phyloP scores from a whole-genome alignment of 106 monocot genomes.

The Allium sativum region DNA sequence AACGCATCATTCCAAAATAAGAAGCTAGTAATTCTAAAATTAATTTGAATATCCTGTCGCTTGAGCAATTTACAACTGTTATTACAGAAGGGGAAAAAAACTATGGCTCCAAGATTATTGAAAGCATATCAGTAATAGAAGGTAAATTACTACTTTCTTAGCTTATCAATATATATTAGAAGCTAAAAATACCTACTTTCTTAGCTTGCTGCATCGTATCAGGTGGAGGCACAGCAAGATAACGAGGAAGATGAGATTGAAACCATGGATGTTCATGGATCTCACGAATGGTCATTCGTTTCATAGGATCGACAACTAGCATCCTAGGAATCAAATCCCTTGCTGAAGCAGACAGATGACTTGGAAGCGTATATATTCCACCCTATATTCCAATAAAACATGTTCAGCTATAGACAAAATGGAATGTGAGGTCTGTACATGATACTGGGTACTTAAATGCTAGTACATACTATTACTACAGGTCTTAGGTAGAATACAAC shows the following conservation, averaged over 20 bases:
- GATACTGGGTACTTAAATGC: neutral
- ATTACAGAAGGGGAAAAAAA: too few relatives aligned
- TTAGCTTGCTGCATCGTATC: slow-evolving; percentile 45
- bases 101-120: too few relatives aligned
- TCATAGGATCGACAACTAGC: slow-evolving; percentile 54
- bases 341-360: slow-evolving; percentile 41
- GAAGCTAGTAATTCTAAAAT: too few relatives aligned
- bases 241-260: slow-evolving; percentile 37
- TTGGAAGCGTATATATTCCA: slow-evolving; percentile 59
- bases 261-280: slow-evolving; percentile 56
- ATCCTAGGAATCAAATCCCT: slow-evolving; percentile 58
- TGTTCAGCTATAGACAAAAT: neutral
- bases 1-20: too few relatives aligned
- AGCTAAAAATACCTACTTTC: slow-evolving; percentile 16
- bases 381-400: slow-evolving; percentile 16
- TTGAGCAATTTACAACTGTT: too few relatives aligned
- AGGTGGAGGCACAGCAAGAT: slow-evolving; percentile 48
- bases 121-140: too few relatives aligned
- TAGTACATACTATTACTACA: too few relatives aligned
- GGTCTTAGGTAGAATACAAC: too few relatives aligned
- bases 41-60: too few relatives aligned
- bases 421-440: too few relatives aligned
- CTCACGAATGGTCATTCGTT: slow-evolving; percentile 44
- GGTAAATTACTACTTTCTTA: too few relatives aligned
- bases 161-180: too few relatives aligned